Evolutionary conservation across 139 green algal species (phyloP), one percentile per base, ranked within the genome.

Genomic region (Chloropicon primus): DNA sequence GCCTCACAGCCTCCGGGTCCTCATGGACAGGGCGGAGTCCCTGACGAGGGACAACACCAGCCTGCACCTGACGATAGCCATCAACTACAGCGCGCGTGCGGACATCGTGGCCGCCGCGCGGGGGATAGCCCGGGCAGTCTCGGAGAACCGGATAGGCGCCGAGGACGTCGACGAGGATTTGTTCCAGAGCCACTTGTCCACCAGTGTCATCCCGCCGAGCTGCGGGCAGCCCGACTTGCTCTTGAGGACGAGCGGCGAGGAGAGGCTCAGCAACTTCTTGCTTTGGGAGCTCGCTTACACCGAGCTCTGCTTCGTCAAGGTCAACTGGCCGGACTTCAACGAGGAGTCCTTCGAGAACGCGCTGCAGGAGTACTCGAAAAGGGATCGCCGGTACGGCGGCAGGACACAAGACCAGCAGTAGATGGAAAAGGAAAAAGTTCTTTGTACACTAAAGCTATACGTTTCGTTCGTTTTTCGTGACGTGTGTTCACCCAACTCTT

Each of bases 221-320:
- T 88, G n/a, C 24, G 76, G 76, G 1, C 28, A 88, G 21, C 89
- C 88, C 0, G 91, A 96, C 81, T 74, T 96, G 3, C 72, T 94
- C 1, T 91, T 96, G 21, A 77, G 91, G 27, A 95, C 91, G 0
- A 91, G 85, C 54, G 91, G 91, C 23, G 88, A 96, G 84, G 82
- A 89, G 79, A 80, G 91, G 22, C 74, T 96, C 1, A 90, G 81
- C 78, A 94, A 96, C 81, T 96, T 96, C 83, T 76, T 96, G 76
- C 82, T 96, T 71, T 96, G 81, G 77, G 88, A 96, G 62, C 21
- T 83, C 0, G 88, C 91, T 10, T 96, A 96, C 74, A 84, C 88
- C 0, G 91, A 96, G 88, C 81, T 94, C 0, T 84, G 82, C 76
- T 96, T 96, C 77, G 78, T 78, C 1, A 24, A 84, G 3, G 29